Conservation (phyloP, 768 basidiomycete species). For the Rhodotorula sphaerocarpa region DNA sequence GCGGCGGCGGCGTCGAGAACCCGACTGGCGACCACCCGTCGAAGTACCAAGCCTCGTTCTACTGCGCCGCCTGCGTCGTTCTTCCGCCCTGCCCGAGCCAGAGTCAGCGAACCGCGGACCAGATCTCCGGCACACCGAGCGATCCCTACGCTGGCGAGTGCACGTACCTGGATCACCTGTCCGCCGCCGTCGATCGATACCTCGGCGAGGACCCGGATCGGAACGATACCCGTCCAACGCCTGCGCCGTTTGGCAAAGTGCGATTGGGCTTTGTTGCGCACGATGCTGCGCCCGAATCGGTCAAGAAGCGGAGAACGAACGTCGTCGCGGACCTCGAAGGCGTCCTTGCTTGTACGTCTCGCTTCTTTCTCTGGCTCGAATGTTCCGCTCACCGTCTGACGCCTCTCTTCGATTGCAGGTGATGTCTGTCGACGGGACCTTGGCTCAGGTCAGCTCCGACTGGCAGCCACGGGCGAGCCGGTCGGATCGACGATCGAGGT, state of each 20-base stretch:
- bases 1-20: conserved; percentile 22
- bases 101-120: not conserved
- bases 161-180: conserved; percentile 19
- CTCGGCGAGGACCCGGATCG: not conserved
- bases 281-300: not conserved
- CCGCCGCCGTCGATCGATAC: conserved; percentile 15
- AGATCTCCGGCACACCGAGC: not conserved
- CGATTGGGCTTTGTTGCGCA: conserved; percentile 12
- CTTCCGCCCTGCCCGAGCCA: not conserved
- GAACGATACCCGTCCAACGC: conserved; percentile 11
- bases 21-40: no score
- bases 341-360: conserved; percentile 13
- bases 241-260: conserved; percentile 15
- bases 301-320: conserved; percentile 22
- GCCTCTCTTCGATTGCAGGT: conserved; percentile 7
- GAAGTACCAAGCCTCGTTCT: no score
- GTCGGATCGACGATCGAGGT: conserved; percentile 33
- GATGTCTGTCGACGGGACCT: conserved; percentile 27
- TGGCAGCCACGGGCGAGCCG: conserved; percentile 1
- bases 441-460: conserved; percentile 7
- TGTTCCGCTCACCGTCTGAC: no score
- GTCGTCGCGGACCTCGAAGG: conserved; percentile 13
- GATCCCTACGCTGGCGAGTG: conserved; percentile 17
- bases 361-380: no score
- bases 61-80: conserved; percentile 1